These are phyloP conservation scores for Oryza nivara DNA, from an alignment of 176 grass and related monocot genomes.

Conservation along the genomic window DNA sequence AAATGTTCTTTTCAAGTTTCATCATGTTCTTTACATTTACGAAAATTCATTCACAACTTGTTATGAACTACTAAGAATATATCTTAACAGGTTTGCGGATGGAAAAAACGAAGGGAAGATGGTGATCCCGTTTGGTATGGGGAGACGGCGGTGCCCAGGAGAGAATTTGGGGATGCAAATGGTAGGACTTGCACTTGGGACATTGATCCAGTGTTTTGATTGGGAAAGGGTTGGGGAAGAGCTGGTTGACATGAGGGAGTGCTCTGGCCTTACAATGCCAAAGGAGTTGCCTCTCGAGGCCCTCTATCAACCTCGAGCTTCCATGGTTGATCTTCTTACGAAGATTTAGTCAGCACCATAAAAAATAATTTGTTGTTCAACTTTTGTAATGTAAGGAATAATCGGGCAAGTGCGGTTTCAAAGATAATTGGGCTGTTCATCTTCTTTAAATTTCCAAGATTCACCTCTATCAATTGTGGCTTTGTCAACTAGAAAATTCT, in stretches of 20 bases:
- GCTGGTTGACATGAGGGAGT: constrained; percentile 37
- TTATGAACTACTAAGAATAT: no score
- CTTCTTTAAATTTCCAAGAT: no score
- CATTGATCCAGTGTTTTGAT: constrained; percentile 53
- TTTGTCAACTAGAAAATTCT: no score
- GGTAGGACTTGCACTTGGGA: constrained; percentile 47
- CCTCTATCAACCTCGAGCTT: constrained; percentile 32
- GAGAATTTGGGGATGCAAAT: constrained; percentile 47
- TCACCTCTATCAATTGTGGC: no score
- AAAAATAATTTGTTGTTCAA: neutral
- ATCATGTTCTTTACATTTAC: neutral
- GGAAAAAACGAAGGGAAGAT: neutral
- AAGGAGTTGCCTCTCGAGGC: constrained; percentile 40
- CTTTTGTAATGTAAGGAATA: neutral
- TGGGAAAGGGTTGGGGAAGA: constrained; percentile 33
- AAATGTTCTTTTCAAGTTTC: no score
- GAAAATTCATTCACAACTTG: no score
- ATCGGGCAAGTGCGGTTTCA: no score
- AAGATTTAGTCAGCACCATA: neutral
- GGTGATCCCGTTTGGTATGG: constrained; percentile 53
- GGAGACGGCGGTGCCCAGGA: constrained; percentile 23
- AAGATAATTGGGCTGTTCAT: no score
- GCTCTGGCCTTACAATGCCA: constrained; percentile 42
- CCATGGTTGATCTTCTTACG: constrained; percentile 24
- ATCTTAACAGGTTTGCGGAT: neutral